Conservation (phyloP, 1,284 basidiomycete genomes). For the Ceratobasidium sp. region DNA sequence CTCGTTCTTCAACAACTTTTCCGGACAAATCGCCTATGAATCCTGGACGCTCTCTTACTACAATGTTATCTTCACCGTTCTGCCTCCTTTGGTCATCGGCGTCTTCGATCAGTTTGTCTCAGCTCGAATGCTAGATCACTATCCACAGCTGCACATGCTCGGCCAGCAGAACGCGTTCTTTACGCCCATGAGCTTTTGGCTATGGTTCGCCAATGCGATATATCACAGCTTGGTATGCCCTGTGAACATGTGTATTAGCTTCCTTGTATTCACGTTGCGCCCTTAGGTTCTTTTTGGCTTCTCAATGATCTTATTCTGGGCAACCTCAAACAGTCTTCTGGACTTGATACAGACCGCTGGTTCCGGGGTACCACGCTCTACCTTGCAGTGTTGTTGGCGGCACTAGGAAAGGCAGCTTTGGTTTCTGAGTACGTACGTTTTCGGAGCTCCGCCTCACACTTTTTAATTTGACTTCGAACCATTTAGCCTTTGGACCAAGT, state of each 20-base stretch:
- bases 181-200: slow-evolving; percentile 91
- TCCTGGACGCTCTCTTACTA: slow-evolving; percentile 98
- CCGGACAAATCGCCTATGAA: slow-evolving; percentile 97
- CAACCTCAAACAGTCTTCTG: slow-evolving; percentile 84
- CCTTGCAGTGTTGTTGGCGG: slow-evolving; percentile 90
- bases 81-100: slow-evolving; percentile 97
- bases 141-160: slow-evolving; percentile 95
- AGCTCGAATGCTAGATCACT: slow-evolving; percentile 95
- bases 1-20: slow-evolving; percentile 99
- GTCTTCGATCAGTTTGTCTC: slow-evolving; percentile 99
- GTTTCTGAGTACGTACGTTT: slow-evolving; percentile 88
- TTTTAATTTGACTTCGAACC: slow-evolving; percentile 46
- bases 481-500: slow-evolving; percentile 98
- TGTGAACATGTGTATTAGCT: not conserved
- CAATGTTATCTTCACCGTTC: slow-evolving; percentile 93
- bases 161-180: slow-evolving; percentile 95
- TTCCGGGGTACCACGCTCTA: slow-evolving; percentile 98
- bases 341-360: slow-evolving; percentile 93
- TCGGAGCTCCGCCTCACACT: slow-evolving; percentile 1
- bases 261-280: too few relatives aligned
- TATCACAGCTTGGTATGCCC: slow-evolving; percentile 88
- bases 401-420: slow-evolving; percentile 96
- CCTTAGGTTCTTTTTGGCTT: slow-evolving; percentile 88
- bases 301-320: slow-evolving; percentile 95
- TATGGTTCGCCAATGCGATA: slow-evolving; percentile 97